These are phyloP conservation scores for Leccinum huronense DNA, from an alignment of 1,284 basidiomycete genomes.

Conservation along the genomic window DNA sequence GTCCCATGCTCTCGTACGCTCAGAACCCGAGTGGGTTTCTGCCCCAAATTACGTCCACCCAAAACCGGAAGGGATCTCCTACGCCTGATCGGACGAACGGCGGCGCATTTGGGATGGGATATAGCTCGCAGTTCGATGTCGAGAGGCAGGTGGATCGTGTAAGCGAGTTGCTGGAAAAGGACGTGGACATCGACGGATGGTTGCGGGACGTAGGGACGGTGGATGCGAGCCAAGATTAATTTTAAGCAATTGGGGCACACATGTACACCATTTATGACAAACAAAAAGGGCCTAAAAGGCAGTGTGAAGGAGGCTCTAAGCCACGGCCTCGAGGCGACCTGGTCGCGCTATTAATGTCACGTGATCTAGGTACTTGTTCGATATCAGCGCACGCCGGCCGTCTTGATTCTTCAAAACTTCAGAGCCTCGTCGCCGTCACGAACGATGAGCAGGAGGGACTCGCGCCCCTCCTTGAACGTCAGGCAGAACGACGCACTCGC, in stretches of 20 bases:
- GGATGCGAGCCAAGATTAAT: constrained; percentile 16
- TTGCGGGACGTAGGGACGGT: constrained; percentile 36
- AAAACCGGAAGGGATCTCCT: constrained; percentile 25
- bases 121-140: constrained; percentile 49
- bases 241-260: constrained; percentile 11
- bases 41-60: constrained; percentile 43
- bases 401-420: constrained; percentile 10
- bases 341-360: constrained; percentile 29
- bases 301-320: constrained; percentile 26
- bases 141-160: constrained; percentile 43
- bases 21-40: constrained; percentile 40
- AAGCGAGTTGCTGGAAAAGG: constrained; percentile 43
- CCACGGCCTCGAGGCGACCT: constrained; percentile 31
- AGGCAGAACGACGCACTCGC: constrained; percentile 75
- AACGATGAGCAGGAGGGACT: constrained; percentile 78
- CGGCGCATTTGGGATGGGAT: constrained; percentile 37
- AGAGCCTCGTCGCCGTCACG: constrained; percentile 37
- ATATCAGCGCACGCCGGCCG: constrained; percentile 35
- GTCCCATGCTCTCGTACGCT: constrained; percentile 40
- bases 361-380: constrained; percentile 32
- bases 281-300: constrained; percentile 26
- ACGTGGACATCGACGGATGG: constrained; percentile 49
- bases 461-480: constrained; percentile 63
- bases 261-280: constrained; percentile 24
- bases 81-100: constrained; percentile 22